Conservation (phyloP, 129 eudicot genomes). For the Scalesia atractyloides region DNA sequence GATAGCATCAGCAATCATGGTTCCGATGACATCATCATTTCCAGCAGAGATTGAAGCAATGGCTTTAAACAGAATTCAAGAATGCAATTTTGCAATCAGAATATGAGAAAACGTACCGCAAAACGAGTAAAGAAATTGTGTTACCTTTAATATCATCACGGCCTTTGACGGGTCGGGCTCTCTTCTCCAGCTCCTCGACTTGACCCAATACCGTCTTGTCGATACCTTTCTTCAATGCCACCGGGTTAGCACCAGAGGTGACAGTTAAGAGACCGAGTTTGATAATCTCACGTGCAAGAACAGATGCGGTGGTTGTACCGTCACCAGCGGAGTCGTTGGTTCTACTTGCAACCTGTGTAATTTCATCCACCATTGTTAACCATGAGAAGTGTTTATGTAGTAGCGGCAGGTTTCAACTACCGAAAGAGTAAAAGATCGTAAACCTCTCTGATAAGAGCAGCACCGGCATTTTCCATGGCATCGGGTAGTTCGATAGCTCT, state of each 20-base stretch:
- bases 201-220: conserved; percentile 70
- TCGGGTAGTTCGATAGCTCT: neutral
- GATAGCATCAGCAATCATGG: conserved; percentile 94
- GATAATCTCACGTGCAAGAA: conserved; percentile 91
- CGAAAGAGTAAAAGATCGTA: neutral
- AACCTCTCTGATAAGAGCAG: too few relatives aligned
- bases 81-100: conserved; percentile 3
- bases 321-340: conserved; percentile 97
- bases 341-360: conserved; percentile 79
- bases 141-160: conserved; percentile 83
- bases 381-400: neutral
- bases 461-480: too few relatives aligned
- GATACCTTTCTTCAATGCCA: conserved; percentile 80
- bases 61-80: conserved; percentile 42
- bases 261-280: conserved; percentile 81
- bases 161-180: conserved; percentile 84
- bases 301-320: conserved; percentile 91
- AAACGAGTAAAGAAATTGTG: neutral
- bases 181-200: conserved; percentile 71
- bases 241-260: conserved; percentile 94
- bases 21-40: conserved; percentile 77
- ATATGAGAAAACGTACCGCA: neutral
- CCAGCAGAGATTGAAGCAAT: conserved; percentile 92
- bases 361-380: conserved; percentile 10
- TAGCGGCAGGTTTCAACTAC: conserved; percentile 46